phyloP scores from a whole-genome alignment of 306 rosid species.

The Herpetospermum pedunculosum region DNA sequence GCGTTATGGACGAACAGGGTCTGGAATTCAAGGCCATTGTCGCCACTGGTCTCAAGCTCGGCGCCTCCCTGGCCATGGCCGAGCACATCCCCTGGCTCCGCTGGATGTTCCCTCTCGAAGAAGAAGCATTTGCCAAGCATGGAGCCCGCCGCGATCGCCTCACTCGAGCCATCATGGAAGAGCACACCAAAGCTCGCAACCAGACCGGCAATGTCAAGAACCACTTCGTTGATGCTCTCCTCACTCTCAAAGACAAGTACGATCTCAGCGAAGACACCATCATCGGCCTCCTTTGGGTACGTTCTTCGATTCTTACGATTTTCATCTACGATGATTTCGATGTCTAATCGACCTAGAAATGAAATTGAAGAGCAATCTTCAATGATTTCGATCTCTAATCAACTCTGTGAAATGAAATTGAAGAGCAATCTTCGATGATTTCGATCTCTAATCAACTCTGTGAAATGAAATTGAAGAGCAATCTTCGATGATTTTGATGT shows the following conservation, averaged over 20 bases:
- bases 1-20: slow-evolving; percentile 58
- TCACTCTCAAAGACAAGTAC: slow-evolving; percentile 62
- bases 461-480: not conserved
- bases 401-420: not conserved
- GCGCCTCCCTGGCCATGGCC: slow-evolving; percentile 72
- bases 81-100: slow-evolving; percentile 86
- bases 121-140: slow-evolving; percentile 67
- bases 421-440: not conserved
- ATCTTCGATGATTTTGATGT: not conserved
- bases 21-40: slow-evolving; percentile 57
- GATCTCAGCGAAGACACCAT: slow-evolving; percentile 87
- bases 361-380: not conserved
- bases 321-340: not conserved
- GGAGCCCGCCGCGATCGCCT: slow-evolving; percentile 63
- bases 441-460: not conserved
- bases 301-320: not conserved
- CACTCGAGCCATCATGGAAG: slow-evolving; percentile 79
- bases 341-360: no score
- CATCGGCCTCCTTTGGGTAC: slow-evolving; percentile 87
- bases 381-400: not conserved
- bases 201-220: slow-evolving; percentile 54
- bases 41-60: slow-evolving; percentile 58
- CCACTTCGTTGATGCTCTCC: slow-evolving; percentile 81
- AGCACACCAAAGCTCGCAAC: slow-evolving; percentile 60
- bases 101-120: slow-evolving; percentile 83